Conservation (phyloP, 495 filamentous ascomycete genomes). For the Podospora anserina region DNA sequence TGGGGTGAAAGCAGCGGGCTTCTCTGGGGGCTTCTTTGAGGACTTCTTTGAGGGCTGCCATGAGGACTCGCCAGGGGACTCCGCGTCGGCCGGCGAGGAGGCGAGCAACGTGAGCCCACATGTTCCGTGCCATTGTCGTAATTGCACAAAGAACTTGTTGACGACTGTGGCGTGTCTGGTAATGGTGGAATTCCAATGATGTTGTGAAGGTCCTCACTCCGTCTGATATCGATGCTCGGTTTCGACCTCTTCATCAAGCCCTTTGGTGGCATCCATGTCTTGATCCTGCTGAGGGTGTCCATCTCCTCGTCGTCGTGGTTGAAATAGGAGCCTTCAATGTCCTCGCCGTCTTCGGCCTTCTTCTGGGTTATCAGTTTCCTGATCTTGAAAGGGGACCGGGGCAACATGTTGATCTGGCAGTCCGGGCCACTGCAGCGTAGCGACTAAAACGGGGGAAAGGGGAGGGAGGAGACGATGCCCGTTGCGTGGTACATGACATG, state of each 20-base stretch:
- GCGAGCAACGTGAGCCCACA: conserved; percentile 22
- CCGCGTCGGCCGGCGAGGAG: conserved; percentile 22
- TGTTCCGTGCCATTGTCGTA: conserved; percentile 32
- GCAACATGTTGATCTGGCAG: conserved; percentile 37
- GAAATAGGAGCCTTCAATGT: conserved; percentile 32
- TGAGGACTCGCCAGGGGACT: conserved; percentile 17
- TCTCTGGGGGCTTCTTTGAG: conserved; percentile 26
- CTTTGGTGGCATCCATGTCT: conserved; percentile 30
- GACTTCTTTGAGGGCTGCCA: conserved; percentile 19
- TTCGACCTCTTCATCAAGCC: conserved; percentile 31
- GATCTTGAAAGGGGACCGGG: conserved; percentile 44
- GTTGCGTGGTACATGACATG: conserved; percentile 19
- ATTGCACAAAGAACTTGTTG: conserved; percentile 47
- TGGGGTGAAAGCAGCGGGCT: conserved; percentile 30
- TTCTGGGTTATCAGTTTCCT: conserved; percentile 43
- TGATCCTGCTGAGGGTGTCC: conserved; percentile 28
- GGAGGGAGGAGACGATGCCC: conserved; percentile 11
- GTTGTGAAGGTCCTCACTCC: conserved; percentile 42
- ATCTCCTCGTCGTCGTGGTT: conserved; percentile 30
- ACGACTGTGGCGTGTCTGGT: conserved; percentile 47
- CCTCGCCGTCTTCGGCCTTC: conserved; percentile 31
- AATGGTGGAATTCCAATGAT: conserved; percentile 41
- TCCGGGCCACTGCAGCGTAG: conserved; percentile 1
- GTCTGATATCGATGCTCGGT: conserved; percentile 39
- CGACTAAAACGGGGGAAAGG: conserved; percentile 9